Evolutionary conservation across 208 protist species (phyloP).

Genomic region (Wallacemonas sp.): DNA sequence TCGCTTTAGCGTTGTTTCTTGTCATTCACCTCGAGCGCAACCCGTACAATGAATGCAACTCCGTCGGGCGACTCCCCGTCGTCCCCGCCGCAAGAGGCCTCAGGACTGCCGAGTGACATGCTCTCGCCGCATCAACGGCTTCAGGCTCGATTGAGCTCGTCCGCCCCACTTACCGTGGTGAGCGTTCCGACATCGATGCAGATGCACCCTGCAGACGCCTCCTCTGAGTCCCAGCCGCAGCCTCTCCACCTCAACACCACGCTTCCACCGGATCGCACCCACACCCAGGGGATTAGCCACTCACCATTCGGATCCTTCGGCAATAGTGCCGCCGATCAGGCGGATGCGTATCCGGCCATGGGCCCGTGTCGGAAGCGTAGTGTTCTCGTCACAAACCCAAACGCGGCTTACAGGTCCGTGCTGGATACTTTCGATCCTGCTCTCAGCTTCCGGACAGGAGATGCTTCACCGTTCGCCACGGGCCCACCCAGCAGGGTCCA

Average conservation of each 20-base stretch:
- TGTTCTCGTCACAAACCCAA: constrained; percentile 27
- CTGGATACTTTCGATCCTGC: background rate
- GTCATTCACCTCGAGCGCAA: too few relatives aligned
- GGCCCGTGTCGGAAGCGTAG: constrained; percentile 21
- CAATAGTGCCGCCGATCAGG: background rate
- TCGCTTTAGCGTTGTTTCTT: too few relatives aligned
- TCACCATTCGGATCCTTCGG: constrained; percentile 9
- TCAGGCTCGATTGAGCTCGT: background rate
- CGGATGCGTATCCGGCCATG: background rate
- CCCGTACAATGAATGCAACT: too few relatives aligned
- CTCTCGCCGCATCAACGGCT: background rate
- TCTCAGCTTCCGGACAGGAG: background rate
- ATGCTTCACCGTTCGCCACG: background rate
- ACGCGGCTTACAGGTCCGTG: constrained; percentile 24
- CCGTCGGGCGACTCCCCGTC: background rate
- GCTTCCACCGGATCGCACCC: background rate
- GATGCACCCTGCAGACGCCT: background rate
- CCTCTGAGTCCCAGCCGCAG: background rate
- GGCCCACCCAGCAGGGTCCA: too few relatives aligned
- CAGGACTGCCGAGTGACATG: background rate
- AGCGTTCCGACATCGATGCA: constrained; percentile 1
- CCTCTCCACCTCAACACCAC: background rate
- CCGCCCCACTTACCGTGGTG: background rate
- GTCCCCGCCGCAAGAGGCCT: background rate
- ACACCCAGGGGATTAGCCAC: background rate